These are phyloP conservation scores for Cutaneotrichosporon mucoides DNA, from an alignment of 1,284 basidiomycete species.

Conservation along the genomic window DNA sequence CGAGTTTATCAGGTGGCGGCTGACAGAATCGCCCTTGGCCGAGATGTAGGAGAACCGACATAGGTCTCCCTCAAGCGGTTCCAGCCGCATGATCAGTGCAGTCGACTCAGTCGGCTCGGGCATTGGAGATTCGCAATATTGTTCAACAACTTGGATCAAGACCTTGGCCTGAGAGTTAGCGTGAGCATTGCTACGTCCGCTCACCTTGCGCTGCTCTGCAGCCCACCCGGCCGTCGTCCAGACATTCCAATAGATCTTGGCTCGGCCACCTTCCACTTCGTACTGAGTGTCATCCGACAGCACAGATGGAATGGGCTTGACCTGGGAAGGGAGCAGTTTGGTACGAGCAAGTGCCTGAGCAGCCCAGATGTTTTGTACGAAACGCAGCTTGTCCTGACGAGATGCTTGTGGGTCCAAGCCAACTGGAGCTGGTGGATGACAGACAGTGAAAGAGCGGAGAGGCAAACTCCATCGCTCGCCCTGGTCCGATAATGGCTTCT, in stretches of 20 bases:
- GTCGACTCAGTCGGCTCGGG: background rate
- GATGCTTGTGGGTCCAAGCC: slow-evolving; percentile 63
- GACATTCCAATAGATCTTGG: slow-evolving; percentile 17
- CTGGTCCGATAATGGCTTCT: slow-evolving; percentile 72
- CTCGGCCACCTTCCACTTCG: slow-evolving; percentile 6
- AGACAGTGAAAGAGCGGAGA: slow-evolving; percentile 68
- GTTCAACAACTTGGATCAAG: slow-evolving; percentile 72
- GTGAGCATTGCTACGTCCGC: background rate
- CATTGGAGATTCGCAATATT: slow-evolving; percentile 49
- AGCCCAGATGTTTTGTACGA: slow-evolving; percentile 78
- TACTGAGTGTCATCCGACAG: slow-evolving; percentile 59
- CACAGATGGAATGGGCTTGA: slow-evolving; percentile 52
- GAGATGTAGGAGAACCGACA: slow-evolving; percentile 43
- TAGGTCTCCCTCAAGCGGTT: slow-evolving; percentile 74
- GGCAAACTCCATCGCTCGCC: slow-evolving; percentile 77
- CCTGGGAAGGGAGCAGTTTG: slow-evolving; percentile 49
- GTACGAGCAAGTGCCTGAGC: slow-evolving; percentile 74
- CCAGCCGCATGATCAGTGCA: slow-evolving; percentile 60
- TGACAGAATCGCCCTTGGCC: background rate
- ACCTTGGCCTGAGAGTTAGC: slow-evolving; percentile 55
- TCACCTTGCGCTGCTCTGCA: slow-evolving; percentile 54
- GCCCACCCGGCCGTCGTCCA: slow-evolving; percentile 16
- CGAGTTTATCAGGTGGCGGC: background rate
- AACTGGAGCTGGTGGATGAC: slow-evolving; percentile 63
- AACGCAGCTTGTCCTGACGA: slow-evolving; percentile 68